These are phyloP conservation scores for Neoboletus subvelutipes DNA, from an alignment of 768 basidiomycete species.

Conservation along the genomic window DNA sequence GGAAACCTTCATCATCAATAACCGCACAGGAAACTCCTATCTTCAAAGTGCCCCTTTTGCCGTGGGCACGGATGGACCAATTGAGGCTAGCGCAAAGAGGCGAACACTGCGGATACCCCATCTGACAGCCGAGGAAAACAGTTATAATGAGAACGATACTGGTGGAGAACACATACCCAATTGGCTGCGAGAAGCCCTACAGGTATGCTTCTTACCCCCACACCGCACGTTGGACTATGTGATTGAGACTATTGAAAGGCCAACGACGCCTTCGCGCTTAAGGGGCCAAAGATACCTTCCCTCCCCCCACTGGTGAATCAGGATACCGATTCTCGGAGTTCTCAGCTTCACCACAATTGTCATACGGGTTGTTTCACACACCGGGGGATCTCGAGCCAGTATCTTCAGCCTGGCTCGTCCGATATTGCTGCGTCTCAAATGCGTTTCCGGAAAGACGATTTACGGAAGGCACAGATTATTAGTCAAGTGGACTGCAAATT, in stretches of 20 bases:
- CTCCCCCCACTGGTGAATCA: slow-evolving; percentile 16
- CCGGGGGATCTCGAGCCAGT: slow-evolving; percentile 7
- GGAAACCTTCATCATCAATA: slow-evolving; percentile 58
- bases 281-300: slow-evolving; percentile 49
- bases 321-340: slow-evolving; percentile 11
- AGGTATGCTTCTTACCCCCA: slow-evolving; percentile 39
- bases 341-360: slow-evolving; percentile 9
- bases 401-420: slow-evolving; percentile 13
- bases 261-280: slow-evolving; percentile 53
- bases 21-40: slow-evolving; percentile 69
- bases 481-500: slow-evolving; percentile 92
- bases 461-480: slow-evolving; percentile 60
- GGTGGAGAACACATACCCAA: slow-evolving; percentile 40
- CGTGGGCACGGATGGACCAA: slow-evolving; percentile 8
- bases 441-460: slow-evolving; percentile 51
- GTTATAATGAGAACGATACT: slow-evolving; percentile 6
- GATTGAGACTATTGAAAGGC: slow-evolving; percentile 37
- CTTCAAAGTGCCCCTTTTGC: slow-evolving; percentile 25
- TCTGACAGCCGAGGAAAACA: slow-evolving; percentile 2
- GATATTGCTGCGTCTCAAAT: slow-evolving; percentile 23
- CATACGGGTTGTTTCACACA: slow-evolving; percentile 12
- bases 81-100: slow-evolving; percentile 10
- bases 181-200: slow-evolving; percentile 65
- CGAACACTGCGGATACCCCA: slow-evolving; percentile 13
- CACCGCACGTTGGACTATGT: slow-evolving; percentile 1